These are phyloP conservation scores for Phellopilus nigrolimitatus DNA, from an alignment of 1,284 basidiomycete species.

Conservation along the genomic window DNA sequence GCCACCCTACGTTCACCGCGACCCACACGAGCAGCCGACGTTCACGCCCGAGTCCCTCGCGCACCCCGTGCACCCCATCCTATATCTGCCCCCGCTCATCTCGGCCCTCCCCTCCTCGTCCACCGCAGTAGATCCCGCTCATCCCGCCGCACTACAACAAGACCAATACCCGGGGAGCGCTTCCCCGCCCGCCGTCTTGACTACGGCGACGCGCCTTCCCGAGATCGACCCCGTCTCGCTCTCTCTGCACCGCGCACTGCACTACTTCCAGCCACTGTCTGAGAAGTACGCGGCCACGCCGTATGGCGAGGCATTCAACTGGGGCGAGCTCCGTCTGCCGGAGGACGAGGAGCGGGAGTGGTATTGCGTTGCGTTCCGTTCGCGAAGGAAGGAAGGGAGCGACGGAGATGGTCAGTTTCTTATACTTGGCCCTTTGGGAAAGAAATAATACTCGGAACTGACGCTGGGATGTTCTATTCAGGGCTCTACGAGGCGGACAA, in stretches of 20 bases:
- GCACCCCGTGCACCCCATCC: conserved; percentile 13
- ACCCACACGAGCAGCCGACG: conserved; percentile 18
- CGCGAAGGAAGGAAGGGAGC: conserved; percentile 65
- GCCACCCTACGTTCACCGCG: conserved; percentile 14
- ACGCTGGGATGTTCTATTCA: conserved; percentile 25
- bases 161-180: background rate
- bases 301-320: conserved; percentile 83
- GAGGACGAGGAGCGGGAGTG: conserved; percentile 73
- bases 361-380: conserved; percentile 90
- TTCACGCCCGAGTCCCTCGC: conserved; percentile 12
- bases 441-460: background rate
- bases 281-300: conserved; percentile 56
- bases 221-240: conserved; percentile 78
- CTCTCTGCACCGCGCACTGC: conserved; percentile 81
- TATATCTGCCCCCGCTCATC: conserved; percentile 21
- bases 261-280: conserved; percentile 64
- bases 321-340: conserved; percentile 66
- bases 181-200: conserved; percentile 34
- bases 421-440: conserved; percentile 15
- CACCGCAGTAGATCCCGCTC: background rate
- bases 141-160: background rate
- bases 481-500: conserved; percentile 83
- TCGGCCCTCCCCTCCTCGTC: conserved; percentile 15
- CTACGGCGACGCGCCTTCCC: conserved; percentile 73
- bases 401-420: conserved; percentile 56